Evolutionary conservation across 2,329 filamentous ascomycete genomes (phyloP).

Genomic region (Talaromyces rugulosus): DNA sequence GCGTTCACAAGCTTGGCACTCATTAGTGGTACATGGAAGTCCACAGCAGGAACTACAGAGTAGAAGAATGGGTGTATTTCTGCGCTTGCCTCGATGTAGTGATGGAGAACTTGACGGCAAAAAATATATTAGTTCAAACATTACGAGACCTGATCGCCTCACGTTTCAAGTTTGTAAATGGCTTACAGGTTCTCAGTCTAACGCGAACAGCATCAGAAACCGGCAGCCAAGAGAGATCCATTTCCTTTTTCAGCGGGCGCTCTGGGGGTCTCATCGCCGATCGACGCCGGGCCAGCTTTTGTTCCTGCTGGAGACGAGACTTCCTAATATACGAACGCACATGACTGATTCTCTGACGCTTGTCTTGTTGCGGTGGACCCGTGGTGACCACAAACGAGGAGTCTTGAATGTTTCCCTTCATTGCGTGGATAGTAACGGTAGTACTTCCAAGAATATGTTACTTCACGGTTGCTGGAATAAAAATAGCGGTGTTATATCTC

Average conservation of each 20-base stretch:
- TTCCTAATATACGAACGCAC: constrained; percentile 17
- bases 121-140: neutral
- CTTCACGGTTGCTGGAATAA: neutral
- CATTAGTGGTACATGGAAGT: constrained; percentile 16
- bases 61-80: constrained; percentile 17
- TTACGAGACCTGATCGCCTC: no score
- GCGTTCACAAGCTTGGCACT: constrained; percentile 20
- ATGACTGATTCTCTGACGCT: constrained; percentile 16
- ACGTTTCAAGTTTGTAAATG: neutral
- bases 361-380: constrained; percentile 15
- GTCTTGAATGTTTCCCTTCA: neutral
- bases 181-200: constrained; percentile 17
- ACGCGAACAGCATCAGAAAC: constrained; percentile 13
- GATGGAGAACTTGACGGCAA: constrained; percentile 13
- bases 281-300: neutral
- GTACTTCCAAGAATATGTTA: neutral
- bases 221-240: constrained; percentile 13
- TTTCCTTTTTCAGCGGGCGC: neutral
- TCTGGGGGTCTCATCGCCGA: neutral
- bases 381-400: constrained; percentile 18
- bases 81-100: constrained; percentile 16
- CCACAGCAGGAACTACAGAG: constrained; percentile 11
- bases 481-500: neutral
- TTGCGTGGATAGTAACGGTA: neutral
- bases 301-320: constrained; percentile 9